These are phyloP conservation scores for Sphaceloma murrayae DNA, from an alignment of 2,329 filamentous ascomycete species.

Conservation along the genomic window DNA sequence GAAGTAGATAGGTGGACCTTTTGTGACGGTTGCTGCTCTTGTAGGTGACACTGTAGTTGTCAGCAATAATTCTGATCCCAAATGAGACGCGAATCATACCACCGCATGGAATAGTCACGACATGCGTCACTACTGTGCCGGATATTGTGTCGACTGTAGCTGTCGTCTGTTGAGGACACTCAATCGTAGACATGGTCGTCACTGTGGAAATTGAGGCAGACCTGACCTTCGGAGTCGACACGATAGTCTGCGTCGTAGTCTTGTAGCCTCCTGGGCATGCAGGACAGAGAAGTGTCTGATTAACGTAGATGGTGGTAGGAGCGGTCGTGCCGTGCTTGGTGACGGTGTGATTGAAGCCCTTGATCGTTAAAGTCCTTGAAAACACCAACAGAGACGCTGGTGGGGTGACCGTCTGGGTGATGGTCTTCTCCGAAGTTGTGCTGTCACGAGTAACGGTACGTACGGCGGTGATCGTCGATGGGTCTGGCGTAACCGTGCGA, in stretches of 20 bases:
- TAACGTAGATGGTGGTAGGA: constrained; percentile 9
- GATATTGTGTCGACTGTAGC: background rate
- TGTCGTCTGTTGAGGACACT: background rate
- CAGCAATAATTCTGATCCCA: background rate
- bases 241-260: constrained; percentile 1
- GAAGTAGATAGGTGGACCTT: background rate
- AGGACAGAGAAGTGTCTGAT: constrained; percentile 6
- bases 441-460: background rate
- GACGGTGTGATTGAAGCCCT: constrained; percentile 1
- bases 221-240: background rate
- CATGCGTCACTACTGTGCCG: background rate
- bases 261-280: constrained; percentile 6
- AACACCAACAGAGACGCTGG: background rate
- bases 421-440: background rate
- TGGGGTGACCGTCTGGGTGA: constrained; percentile 5
- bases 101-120: background rate
- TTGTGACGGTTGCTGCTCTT: background rate
- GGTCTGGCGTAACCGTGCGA: background rate
- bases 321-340: background rate
- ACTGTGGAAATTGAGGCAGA: background rate
- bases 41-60: background rate
- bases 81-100: background rate
- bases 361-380: background rate
- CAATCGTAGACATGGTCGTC: background rate
- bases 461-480: background rate